Base-by-base conservation (phyloP, 768 basidiomycete genomes). In the Leccinum boreale region DNA sequence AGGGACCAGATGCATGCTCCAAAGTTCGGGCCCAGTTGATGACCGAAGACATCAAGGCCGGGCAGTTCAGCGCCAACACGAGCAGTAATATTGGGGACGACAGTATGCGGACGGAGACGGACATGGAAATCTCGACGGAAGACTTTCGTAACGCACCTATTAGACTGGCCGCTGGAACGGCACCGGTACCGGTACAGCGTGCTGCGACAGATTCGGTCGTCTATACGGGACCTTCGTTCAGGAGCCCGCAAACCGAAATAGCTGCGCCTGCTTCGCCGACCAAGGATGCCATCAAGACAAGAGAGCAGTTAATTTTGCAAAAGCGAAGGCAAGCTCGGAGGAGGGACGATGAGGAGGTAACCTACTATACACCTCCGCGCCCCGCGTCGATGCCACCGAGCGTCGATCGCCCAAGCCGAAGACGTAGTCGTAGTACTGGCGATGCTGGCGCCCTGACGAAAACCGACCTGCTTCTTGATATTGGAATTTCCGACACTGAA, bases 381-480 rank as follows among this genome's bases (percentile, higher is more conserved):
- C 65, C 72, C 17, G 53, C 51, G 17, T 65, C 68, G 10, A 49
- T 61, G 55, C 60, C 70, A 26, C 60, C 63, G 52, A 61, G 67
- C 46, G 45, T 67, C 78, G 65, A 81, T 24, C 73, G 86, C 42
- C 84, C 85, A 11, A 83, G 78, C 55, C 76, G 82, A 54, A 76
- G 90, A 61, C 78, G 89, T 55, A 94, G 89, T 69, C 82, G 85
- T 79, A 92, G 89, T 66, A 91, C 89, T 1, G 85, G 87, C 9
- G 92, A 92, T 68, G 85, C 82, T 3, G 81, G 86, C 47, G 75
- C 78, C 49, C 60, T 79, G 47, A 66, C 70, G 21, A 70, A 66
- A 53, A 50, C 61, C 47, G 73, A 70, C 29, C 56, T 69, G 8
- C 67, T 79, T 31, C 69, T 80, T 44, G 77, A 79, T 54, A 63